Evolutionary conservation across 805 yeast genomes (phyloP).

Genomic region (Blastobotrys mokoenaii): DNA sequence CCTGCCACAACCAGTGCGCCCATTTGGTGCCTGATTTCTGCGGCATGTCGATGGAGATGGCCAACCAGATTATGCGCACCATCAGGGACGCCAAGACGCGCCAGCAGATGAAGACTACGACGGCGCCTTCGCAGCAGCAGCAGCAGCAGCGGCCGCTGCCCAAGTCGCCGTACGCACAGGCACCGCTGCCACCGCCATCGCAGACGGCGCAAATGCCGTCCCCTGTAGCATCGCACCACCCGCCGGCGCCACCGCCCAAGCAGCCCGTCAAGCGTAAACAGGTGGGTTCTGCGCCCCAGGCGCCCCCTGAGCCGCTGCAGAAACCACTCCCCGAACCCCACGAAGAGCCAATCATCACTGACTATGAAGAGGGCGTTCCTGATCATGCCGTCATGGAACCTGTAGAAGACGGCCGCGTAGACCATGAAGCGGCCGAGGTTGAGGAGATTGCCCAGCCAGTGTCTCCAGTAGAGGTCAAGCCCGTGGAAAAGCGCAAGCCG

Average conservation of each 20-base stretch:
- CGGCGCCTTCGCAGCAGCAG: conserved; percentile 3
- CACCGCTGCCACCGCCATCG: neutral
- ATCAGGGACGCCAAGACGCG: conserved; percentile 61
- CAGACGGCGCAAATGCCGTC: conserved; percentile 3
- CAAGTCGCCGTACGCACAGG: neutral
- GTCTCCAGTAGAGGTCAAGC: neutral
- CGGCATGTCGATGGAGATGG: conserved; percentile 97
- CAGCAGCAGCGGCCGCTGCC: conserved; percentile 2
- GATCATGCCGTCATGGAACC: no score
- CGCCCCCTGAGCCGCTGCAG: conserved; percentile 4
- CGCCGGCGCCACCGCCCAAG: conserved; percentile 18
- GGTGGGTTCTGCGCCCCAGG: conserved; percentile 19
- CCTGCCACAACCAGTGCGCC: conserved; percentile 89
- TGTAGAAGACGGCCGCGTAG: neutral
- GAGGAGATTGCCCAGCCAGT: neutral
- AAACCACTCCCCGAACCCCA: conserved; percentile 8
- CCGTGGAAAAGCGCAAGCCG: neutral
- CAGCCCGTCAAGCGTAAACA: conserved; percentile 23
- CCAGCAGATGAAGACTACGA: conserved; percentile 19
- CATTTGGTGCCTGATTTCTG: conserved; percentile 97
- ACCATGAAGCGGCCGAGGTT: conserved; percentile 4
- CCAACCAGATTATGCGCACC: conserved; percentile 77
- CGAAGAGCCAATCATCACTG: neutral
- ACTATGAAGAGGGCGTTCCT: no score
- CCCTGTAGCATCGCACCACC: conserved; percentile 7